Evolutionary conservation across 1,139 yeast species (phyloP).

Genomic region (Pichia sp.): DNA sequence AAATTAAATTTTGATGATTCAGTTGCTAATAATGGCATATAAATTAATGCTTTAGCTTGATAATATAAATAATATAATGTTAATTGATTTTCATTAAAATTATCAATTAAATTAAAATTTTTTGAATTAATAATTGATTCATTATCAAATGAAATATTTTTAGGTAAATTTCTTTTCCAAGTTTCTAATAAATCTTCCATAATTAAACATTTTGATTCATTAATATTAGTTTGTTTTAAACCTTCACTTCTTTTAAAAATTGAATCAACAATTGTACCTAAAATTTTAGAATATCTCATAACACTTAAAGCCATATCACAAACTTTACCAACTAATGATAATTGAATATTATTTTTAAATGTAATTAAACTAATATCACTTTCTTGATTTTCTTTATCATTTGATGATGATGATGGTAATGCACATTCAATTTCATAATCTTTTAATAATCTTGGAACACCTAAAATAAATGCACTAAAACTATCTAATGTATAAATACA

Average conservation of each 20-base stretch:
- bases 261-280: constrained; percentile 68
- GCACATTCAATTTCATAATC: constrained; percentile 86
- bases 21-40: constrained; percentile 64
- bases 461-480: constrained; percentile 67
- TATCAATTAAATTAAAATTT: constrained; percentile 36
- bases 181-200: constrained; percentile 68
- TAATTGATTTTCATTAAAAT: constrained; percentile 47
- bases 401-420: constrained; percentile 45
- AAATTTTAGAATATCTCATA: constrained; percentile 64
- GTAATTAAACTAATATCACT: constrained; percentile 43
- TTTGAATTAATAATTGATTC: constrained; percentile 51
- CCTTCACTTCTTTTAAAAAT: constrained; percentile 43
- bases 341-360: constrained; percentile 45
- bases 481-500: constrained; percentile 72
- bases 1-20: constrained; percentile 26
- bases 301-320: constrained; percentile 54
- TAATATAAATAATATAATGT: constrained; percentile 62
- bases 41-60: constrained; percentile 73
- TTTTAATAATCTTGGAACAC: constrained; percentile 73
- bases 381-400: constrained; percentile 32
- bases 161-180: constrained; percentile 72
- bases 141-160: constrained; percentile 42
- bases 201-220: constrained; percentile 34
- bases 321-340: constrained; percentile 65
- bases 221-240: constrained; percentile 23